phyloP scores from a whole-genome alignment of 2,329 filamentous ascomycete genomes.

The Pezicula neosporulosa region DNA sequence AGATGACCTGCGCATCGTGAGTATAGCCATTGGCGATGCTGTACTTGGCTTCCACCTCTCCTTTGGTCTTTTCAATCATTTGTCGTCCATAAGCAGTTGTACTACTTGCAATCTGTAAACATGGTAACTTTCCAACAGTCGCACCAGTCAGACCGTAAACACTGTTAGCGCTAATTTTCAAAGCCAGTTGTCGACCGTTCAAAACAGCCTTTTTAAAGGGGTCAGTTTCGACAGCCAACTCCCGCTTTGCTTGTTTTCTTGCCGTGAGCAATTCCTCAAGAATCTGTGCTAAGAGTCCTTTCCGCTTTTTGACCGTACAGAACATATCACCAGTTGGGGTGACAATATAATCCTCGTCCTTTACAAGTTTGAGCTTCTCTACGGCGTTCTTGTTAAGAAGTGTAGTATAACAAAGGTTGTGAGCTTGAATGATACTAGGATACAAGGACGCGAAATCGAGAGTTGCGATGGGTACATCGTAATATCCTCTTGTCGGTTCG shows the following conservation, averaged over 20 bases:
- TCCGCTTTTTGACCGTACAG: conserved; percentile 81
- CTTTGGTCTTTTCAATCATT: conserved; percentile 98
- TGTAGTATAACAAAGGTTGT: conserved; percentile 97
- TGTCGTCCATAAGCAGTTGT: conserved; percentile 96
- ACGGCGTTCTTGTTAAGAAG: conserved; percentile 75
- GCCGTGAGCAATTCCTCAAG: conserved; percentile 88
- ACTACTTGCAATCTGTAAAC: conserved; percentile 91
- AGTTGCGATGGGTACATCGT: conserved; percentile 91
- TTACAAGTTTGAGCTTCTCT: conserved; percentile 72
- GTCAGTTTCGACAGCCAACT: conserved; percentile 84
- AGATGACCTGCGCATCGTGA: conserved; percentile 95
- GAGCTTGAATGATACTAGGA: conserved; percentile 97
- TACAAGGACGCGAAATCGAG: conserved; percentile 99
- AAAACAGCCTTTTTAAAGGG: conserved; percentile 97
- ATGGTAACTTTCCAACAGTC: conserved; percentile 92
- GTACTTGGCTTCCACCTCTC: conserved; percentile 89
- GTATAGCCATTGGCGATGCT: conserved; percentile 91
- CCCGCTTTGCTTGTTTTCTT: conserved; percentile 90
- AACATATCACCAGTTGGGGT: conserved; percentile 95
- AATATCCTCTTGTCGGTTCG: conserved; percentile 89
- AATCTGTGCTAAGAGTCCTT: conserved; percentile 92
- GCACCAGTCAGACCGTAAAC: conserved; percentile 97
- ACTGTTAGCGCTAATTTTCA: conserved; percentile 97
- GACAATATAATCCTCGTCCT: conserved; percentile 93
- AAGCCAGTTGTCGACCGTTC: conserved; percentile 91